Evolutionary conservation across 495 filamentous ascomycete species (phyloP).

Genomic region (Tuber melanosporum): DNA sequence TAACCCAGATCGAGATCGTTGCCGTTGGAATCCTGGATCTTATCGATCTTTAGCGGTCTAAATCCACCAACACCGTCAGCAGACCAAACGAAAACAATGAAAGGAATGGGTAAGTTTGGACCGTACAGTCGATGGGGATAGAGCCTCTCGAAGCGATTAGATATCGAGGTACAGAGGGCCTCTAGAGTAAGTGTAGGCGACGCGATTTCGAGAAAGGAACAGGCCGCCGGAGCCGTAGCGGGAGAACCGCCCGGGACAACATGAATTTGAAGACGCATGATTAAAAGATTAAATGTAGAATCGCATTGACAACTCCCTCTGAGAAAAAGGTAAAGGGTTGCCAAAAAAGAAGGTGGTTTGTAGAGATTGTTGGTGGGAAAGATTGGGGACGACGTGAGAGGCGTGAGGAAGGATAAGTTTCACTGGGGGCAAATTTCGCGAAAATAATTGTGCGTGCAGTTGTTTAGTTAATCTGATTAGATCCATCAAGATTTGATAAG

Average conservation of each 20-base stretch:
- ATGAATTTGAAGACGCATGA: slow-evolving; percentile 40
- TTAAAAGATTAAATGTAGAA: not conserved
- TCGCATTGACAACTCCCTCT: not conserved
- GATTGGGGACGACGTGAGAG: not conserved
- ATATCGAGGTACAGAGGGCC: slow-evolving; percentile 27
- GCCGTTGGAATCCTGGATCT: slow-evolving; percentile 33
- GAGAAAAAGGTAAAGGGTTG: not conserved
- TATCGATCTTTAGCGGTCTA: slow-evolving; percentile 34
- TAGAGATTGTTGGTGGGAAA: not conserved
- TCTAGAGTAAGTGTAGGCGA: slow-evolving; percentile 30
- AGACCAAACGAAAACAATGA: not conserved
- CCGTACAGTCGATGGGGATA: slow-evolving; percentile 39
- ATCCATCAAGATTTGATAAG: not conserved
- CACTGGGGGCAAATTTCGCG: not conserved
- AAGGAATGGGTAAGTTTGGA: not conserved
- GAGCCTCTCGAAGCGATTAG: slow-evolving; percentile 28
- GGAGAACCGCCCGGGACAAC: slow-evolving; percentile 19
- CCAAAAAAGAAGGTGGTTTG: not conserved
- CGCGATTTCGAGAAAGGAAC: slow-evolving; percentile 38
- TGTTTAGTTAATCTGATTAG: not conserved
- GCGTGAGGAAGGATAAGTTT: not conserved
- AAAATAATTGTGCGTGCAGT: not conserved
- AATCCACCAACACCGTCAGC: slow-evolving; percentile 2
- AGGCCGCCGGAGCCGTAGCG: slow-evolving; percentile 4
- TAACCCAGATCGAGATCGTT: slow-evolving; percentile 41